Evolutionary conservation across 768 basidiomycete species (phyloP), one percentile per base, ranked within the genome.

Genomic region (Russula earlei): DNA sequence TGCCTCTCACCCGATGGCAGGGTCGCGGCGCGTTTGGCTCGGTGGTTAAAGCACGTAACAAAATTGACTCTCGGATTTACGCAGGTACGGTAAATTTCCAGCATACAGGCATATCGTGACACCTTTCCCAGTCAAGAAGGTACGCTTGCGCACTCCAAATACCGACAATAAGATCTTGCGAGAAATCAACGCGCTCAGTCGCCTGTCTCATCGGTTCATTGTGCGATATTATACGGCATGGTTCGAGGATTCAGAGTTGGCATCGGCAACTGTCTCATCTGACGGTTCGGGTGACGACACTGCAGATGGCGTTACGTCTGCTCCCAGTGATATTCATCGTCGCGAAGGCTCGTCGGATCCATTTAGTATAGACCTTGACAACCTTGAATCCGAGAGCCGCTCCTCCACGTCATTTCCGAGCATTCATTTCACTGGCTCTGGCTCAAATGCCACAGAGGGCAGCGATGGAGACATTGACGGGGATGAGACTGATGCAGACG

Each of bases 1-100:
- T 53, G 51, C 41, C 31, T 14, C 24, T n/a, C 4, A 51, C 14
- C 52, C 19, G 40, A 25, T 11, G 34, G 2, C 59, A 91, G 87
- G 92, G 92, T 0, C 85, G 85, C 66, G 93, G 93, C 0, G 91
- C 81, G 0, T 95, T 91, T 68, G 92, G 92, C 0, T 88, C 90
- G n/a, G 92, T 96, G 0, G 91, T 96, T 29, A 96, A 96, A 67
- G 93, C 92, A 3, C 77, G 85, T 44, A 92, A 95, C 65, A 88
- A 83, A 72, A 83, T 94, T 20, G 93, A 96, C 66, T 79, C 75
- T 11, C 77, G 87, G 22, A 87, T 91, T 54, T 93, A 92, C 66
- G 90, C 88, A 12, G 84, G 85, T 83, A 52, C 20, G 76, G 14
- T 15, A 22, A 49, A 25, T 38, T 24, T 22, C 61, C 15, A 5